Evolutionary conservation across 2,329 filamentous ascomycete genomes (phyloP), one percentile per base, ranked within the genome.

Genomic region (Nothophoma quercina): DNA sequence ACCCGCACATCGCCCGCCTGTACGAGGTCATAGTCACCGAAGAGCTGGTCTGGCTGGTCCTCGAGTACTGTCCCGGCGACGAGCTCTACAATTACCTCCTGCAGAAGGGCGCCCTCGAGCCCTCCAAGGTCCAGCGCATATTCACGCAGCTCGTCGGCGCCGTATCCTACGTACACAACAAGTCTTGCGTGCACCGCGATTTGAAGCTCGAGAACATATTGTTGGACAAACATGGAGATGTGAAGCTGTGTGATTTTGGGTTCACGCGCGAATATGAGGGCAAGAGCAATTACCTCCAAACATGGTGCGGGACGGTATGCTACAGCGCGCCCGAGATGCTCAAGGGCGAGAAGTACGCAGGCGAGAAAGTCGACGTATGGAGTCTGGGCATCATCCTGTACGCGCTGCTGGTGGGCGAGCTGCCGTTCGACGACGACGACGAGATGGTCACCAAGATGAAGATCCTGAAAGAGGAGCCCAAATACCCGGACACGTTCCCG

Each of bases 21-120:
- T 98, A 99, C 80, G 95, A 99, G 79, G 93, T 99, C 55, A 96
- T 99, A 66, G 93, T 99, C 58, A 99, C 95, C 1, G 95, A 99
- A 77, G 87, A 81, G 41, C 77, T 98, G 74, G 96, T 99, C 44
- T 99, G 95, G 95, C 83, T 99, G 69, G 95, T 96, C 23, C 79
- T 99, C 67, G 95, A 99, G 78, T 99, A 96, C 74, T 99, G 95
- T 76, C 88, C 66, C 93, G 92, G 95, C 55, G 95, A 98, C 76
- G 95, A 99, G 77, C 82, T 99, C 16, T 99, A 98, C 80, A 96
- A 98, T 73, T 93, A 98, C 75, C 86, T 99, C 55, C 86, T 97
- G 60, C 84, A 89, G 57, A 85, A 97, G 75, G 95, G 95, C 8
- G 88, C 90, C 8, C 84, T 99, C 34, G 86, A 92, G 5, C 85